These are phyloP conservation scores for Chrysoporthe austroafricana DNA, from an alignment of 2,329 filamentous ascomycete species.

Conservation along the genomic window DNA sequence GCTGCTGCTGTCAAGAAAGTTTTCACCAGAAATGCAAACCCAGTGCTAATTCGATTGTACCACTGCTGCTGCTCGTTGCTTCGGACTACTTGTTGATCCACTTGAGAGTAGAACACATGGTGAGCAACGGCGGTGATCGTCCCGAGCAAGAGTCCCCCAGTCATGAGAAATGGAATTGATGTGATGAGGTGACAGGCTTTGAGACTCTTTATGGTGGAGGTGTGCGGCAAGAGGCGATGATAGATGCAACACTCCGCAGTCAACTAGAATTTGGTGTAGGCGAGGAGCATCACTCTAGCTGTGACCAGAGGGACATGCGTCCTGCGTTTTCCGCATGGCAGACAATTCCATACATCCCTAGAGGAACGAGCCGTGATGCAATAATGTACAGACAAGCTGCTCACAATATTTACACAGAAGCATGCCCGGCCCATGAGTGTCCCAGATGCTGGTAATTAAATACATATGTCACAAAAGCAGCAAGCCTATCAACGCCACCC, in stretches of 20 bases:
- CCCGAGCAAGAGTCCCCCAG: neutral
- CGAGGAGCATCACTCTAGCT: no score
- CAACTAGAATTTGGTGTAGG: no score
- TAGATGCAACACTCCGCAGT: neutral
- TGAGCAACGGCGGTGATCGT: neutral
- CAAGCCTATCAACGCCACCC: conserved; percentile 12
- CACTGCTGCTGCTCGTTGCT: neutral
- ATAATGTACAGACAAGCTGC: neutral
- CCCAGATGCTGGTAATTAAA: neutral
- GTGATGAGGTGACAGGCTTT: neutral
- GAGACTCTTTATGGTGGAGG: neutral
- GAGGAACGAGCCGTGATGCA: neutral
- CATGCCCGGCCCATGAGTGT: neutral
- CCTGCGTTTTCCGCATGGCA: no score
- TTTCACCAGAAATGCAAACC: neutral
- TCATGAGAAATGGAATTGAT: conserved; percentile 6
- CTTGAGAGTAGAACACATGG: conserved; percentile 1
- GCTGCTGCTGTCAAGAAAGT: neutral
- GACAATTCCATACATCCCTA: no score
- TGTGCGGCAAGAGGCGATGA: neutral
- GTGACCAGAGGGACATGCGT: no score
- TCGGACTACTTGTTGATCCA: neutral
- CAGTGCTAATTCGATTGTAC: neutral
- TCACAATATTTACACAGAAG: neutral
- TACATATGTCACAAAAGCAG: neutral